Base-by-base conservation (phyloP, 805 yeast species). In the Ogataea philodendri region DNA sequence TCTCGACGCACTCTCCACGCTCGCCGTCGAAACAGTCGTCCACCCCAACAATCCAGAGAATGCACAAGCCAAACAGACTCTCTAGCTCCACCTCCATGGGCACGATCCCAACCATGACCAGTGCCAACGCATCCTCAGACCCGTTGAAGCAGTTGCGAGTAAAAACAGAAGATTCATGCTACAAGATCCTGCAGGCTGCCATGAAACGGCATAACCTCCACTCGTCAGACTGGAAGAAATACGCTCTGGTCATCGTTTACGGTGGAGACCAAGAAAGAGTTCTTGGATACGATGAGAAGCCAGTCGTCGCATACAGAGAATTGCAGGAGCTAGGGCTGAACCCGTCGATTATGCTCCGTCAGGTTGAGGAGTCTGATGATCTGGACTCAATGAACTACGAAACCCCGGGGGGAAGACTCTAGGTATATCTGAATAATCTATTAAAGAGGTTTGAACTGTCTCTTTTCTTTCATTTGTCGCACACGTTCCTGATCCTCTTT, bases 301-400 rank as follows among this genome's bases (percentile, higher is more conserved):
- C 98, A 0, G 94, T 90, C 6, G 66, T 74, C 22, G 79, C 88
- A 7, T 86, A 87, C 56, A 84, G 86, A 57, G 95, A 84, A 52
- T 67, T 90, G 16, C 87, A 79, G 54, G 95, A 84, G 42, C 72
- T 78, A 39, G 96, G 96, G 1, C 71, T 81, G 46, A 85, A 83
- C 54, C 97, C 97, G 1, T 84, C 93, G 2, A 87, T 89, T 41
- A 89, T 89, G 96, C 69, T 89, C 27, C 67, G 97, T 48, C 93
- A 86, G 48, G 72, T 82, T 32, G 95, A 88, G 22, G 81, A 73
- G 32, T 51, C 49, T 21, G 64, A 59, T 32, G 63, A 58, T 28
- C 41, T 48, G 7, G 49, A 47, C 14, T 36, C 47, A 9, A 34
- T 42, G 20, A 49, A 50, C 15, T 42, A 45, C 28, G 53, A 52